Base-by-base conservation (phyloP, 2,329 filamentous ascomycete genomes). In the Trichoderma koningii region DNA sequence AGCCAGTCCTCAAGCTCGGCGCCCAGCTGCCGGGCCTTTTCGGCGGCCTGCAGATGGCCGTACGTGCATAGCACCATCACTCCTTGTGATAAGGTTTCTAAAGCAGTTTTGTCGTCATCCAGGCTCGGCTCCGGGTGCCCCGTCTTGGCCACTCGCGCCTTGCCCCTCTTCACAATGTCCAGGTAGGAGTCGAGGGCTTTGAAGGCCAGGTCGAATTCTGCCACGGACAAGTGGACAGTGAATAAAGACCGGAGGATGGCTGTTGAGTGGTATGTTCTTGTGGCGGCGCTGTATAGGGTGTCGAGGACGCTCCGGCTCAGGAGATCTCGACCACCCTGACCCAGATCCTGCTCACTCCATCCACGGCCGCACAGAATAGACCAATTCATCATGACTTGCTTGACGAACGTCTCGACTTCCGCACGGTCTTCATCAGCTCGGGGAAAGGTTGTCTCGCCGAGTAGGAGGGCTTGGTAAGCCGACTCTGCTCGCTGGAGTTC, bases 261-360 rank as follows among this genome's bases (percentile, higher is more conserved):
- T 1, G 94, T 96, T 1, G 95, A 99, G 77, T 99, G 95, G 73
- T 95, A 99, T 0, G 93, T 97, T 76, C 95, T 97, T 10, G 90
- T 92, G 7, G 94, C 92, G 23, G 93, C 92, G 45, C 90, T 89
- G 76, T 98, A 99, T 7, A 99, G 82, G 30, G 93, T 91, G 76
- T 95, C 93, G 47, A 99, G 84, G 38, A 96, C 87, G 57, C 88
- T 88, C 62, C 89, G 87, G 68, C 90, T 90, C 19, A 94, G 80
- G 23, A 84, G 86, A 72, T 89, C 87, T 70, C 92, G 90, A 9
- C 93, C 93, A 6, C 91, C 92, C 71, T 89, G 86, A 3, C 92
- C 93, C 30, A 97, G 82, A 69, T 97, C 92, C 62, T 87, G 80
- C 68, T 96, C 90, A 48, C 83, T 84, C 93, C 93, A 97, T 17